These are phyloP conservation scores for Pedinophyceae sp. DNA, from an alignment of 139 green algal species.

Conservation along the genomic window DNA sequence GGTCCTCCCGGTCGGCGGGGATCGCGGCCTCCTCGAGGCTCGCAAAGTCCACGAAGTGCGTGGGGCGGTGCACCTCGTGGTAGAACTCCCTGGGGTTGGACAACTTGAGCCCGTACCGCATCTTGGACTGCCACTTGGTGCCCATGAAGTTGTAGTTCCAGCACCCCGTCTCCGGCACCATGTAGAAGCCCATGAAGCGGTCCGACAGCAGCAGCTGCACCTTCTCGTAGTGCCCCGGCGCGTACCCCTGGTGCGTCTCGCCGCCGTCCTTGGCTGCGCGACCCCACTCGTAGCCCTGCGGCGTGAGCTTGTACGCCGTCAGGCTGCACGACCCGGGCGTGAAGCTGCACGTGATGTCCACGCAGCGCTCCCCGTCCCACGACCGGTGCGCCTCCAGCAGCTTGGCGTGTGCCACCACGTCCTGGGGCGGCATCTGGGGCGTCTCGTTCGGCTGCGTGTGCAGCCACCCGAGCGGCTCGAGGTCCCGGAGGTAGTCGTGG, in stretches of 20 bases:
- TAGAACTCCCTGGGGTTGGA: conserved; percentile 91
- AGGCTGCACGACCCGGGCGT: conserved; percentile 87
- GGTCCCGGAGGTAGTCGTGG: conserved; percentile 87
- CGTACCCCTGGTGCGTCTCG: conserved; percentile 71
- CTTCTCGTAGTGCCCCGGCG: conserved; percentile 89
- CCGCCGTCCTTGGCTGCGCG: conserved; percentile 37
- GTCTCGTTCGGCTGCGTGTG: conserved; percentile 96
- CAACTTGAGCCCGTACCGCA: conserved; percentile 75
- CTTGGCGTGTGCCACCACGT: conserved; percentile 80
- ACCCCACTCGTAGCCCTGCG: conserved; percentile 43
- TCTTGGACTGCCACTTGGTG: conserved; percentile 34
- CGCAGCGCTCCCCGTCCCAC: conserved; percentile 93
- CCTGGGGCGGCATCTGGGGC: conserved; percentile 76
- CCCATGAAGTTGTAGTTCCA: conserved; percentile 99
- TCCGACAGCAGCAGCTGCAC: conserved; percentile 96
- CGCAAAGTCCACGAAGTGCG: conserved; percentile 96
- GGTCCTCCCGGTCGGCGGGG: conserved; percentile 89
- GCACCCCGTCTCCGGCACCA: conserved; percentile 71
- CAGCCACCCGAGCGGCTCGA: conserved; percentile 97
- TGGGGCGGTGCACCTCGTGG: conserved; percentile 58
- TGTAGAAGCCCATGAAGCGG: conserved; percentile 97
- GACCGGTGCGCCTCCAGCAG: conserved; percentile 82
- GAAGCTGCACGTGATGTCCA: conserved; percentile 87
- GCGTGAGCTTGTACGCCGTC: conserved; percentile 95
- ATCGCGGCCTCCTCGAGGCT: conserved; percentile 78